Percentiles rank a stretch among this genome's conserved stretches.
Evolutionary conservation across 1,284 basidiomycete genomes (phyloP).

Genomic region (Porodaedalea pini): DNA sequence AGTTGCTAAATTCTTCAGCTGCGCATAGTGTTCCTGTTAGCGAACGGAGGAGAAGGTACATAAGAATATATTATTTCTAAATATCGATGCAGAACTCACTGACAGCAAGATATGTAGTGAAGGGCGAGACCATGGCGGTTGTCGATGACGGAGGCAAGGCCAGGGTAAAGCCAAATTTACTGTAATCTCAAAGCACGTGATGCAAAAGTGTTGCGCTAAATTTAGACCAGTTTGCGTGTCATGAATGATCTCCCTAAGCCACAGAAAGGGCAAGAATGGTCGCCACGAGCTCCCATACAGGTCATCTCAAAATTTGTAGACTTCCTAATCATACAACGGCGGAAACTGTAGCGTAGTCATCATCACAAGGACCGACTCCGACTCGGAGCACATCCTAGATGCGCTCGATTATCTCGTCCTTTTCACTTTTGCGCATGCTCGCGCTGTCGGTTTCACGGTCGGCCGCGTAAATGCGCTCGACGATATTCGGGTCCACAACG

Average conservation of each 20-base stretch:
- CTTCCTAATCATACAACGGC: too few species aligned
- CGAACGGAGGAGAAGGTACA: not conserved
- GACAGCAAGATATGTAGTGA: slow-evolving; percentile 19
- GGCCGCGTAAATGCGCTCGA: not conserved
- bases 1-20: slow-evolving; percentile 2
- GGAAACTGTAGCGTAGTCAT: too few species aligned
- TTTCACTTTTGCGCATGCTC: not conserved
- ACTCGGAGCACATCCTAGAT: not conserved
- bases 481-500: not conserved
- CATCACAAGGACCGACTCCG: too few species aligned
- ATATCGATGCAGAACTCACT: slow-evolving; percentile 6
- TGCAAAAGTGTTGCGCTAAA: not conserved
- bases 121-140: slow-evolving; percentile 1
- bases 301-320: too few species aligned
- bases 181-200: too few species aligned
- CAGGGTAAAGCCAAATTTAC: too few species aligned
- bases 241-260: too few species aligned
- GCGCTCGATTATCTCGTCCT: not conserved
- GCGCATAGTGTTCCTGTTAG: slow-evolving; percentile 10
- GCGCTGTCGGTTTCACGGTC: not conserved
- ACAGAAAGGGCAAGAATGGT: too few species aligned
- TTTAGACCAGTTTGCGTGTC: not conserved
- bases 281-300: too few species aligned
- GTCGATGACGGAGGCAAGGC: too few species aligned
- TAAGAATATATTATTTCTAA: not conserved